These are phyloP conservation scores for Macrophomina tecta DNA, from an alignment of 2,329 filamentous ascomycete species.

Conservation along the genomic window DNA sequence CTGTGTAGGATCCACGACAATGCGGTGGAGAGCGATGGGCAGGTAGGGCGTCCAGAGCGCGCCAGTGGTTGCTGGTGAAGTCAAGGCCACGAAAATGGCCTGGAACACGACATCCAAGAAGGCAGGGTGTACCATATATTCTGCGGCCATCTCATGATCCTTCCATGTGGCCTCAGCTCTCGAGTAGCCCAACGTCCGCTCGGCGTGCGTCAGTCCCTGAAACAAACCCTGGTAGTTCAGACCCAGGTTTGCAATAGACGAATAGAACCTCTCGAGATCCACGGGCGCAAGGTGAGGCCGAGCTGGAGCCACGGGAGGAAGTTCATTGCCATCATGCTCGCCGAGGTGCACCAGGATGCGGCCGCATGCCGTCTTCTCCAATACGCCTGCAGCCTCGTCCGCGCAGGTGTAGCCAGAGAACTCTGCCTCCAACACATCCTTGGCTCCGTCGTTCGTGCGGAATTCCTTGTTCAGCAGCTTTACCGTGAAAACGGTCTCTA, in stretches of 20 bases:
- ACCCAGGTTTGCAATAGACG: constrained; percentile 31
- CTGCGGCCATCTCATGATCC: neutral
- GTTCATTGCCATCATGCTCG: neutral
- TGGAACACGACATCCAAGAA: constrained; percentile 43
- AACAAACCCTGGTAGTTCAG: constrained; percentile 34
- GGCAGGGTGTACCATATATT: constrained; percentile 35
- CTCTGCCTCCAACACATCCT: constrained; percentile 1
- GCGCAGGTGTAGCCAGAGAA: neutral
- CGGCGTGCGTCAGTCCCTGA: neutral
- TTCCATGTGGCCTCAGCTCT: constrained; percentile 8
- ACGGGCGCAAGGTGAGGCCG: neutral
- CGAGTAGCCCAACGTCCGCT: constrained; percentile 28
- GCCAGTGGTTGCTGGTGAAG: constrained; percentile 38
- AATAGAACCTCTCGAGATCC: constrained; percentile 32
- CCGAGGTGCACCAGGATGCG: constrained; percentile 25
- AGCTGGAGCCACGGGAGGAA: neutral
- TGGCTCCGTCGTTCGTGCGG: neutral
- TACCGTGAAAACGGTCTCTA: constrained; percentile 18
- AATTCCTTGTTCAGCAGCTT: neutral
- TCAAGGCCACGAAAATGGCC: constrained; percentile 37
- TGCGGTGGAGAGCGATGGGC: constrained; percentile 31
- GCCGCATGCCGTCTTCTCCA: constrained; percentile 3
- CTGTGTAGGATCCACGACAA: constrained; percentile 34
- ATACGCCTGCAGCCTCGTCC: neutral
- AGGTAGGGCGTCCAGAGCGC: constrained; percentile 37